These are phyloP conservation scores for Euclidium syriacum DNA, from an alignment of 345 rosid genomes.

Conservation along the genomic window DNA sequence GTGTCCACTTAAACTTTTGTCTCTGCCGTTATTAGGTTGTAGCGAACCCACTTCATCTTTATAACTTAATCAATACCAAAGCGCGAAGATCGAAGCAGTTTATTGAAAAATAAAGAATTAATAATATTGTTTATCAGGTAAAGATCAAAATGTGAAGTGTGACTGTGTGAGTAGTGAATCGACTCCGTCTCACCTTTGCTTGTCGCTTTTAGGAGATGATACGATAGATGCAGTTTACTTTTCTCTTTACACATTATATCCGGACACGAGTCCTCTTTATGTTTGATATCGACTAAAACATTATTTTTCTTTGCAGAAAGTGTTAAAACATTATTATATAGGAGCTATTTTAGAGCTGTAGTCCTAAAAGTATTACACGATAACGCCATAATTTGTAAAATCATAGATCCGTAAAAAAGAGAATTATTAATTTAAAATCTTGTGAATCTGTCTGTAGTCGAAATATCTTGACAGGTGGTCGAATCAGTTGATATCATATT, in stretches of 20 bases:
- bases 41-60: too few relatives aligned
- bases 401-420: slow-evolving; percentile 2
- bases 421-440: not conserved
- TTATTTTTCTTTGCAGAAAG: too few relatives aligned
- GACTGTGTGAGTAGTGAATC: not conserved
- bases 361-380: slow-evolving; percentile 2
- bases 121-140: not conserved
- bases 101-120: not conserved
- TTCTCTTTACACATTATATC: slow-evolving; percentile 8
- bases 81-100: too few relatives aligned
- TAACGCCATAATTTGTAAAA: slow-evolving; percentile 8
- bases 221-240: slow-evolving; percentile 11
- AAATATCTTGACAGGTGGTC: slow-evolving; percentile 2
- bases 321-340: too few relatives aligned
- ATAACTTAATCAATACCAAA: too few relatives aligned
- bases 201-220: slow-evolving; percentile 9
- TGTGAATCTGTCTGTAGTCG: slow-evolving; percentile 8
- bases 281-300: not conserved
- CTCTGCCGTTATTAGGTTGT: too few relatives aligned
- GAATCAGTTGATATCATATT: not conserved
- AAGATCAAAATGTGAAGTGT: not conserved
- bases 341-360: slow-evolving; percentile 6
- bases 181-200: slow-evolving; percentile 8
- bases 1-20: too few relatives aligned
- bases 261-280: slow-evolving; percentile 20